phyloP scores from a whole-genome alignment of 345 rosid genomes.

The Brassica napus region DNA sequence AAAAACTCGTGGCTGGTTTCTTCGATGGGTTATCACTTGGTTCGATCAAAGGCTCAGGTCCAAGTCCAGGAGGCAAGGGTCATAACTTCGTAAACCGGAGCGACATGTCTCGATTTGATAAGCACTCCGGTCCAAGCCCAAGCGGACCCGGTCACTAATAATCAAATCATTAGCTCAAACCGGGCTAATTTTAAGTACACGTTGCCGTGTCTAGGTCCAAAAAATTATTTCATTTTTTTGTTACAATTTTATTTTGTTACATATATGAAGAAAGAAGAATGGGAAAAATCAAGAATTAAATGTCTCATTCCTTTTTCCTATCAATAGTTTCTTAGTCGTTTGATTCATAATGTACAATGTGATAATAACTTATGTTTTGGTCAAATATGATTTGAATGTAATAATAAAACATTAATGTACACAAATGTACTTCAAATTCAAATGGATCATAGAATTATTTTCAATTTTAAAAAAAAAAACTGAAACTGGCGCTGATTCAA shows the following conservation, averaged over 20 bases:
- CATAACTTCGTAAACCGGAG: conserved; percentile 35
- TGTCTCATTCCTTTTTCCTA: not conserved
- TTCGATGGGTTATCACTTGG: conserved; percentile 49
- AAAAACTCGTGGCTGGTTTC: conserved; percentile 32
- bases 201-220: not conserved
- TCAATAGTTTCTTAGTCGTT: not conserved
- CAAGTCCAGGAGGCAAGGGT: conserved; percentile 52
- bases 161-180: conserved; percentile 10
- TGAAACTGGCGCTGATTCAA: too few relatives aligned
- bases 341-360: not conserved
- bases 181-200: not conserved
- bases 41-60: conserved; percentile 51
- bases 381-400: conserved; percentile 3
- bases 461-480: too few relatives aligned
- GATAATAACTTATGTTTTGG: not conserved
- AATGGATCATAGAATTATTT: not conserved
- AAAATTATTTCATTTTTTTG: conserved; percentile 10
- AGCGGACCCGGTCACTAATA: conserved; percentile 43
- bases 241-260: not conserved
- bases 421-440: not conserved
- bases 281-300: not conserved
- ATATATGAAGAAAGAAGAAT: not conserved
- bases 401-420: not conserved
- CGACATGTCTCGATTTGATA: conserved; percentile 35
- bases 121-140: conserved; percentile 47